A percentile compares a stretch with the other conserved stretches of the same genome.
phyloP scores from a whole-genome alignment of 179 eudicot species.

The Drosera spatulata region DNA sequence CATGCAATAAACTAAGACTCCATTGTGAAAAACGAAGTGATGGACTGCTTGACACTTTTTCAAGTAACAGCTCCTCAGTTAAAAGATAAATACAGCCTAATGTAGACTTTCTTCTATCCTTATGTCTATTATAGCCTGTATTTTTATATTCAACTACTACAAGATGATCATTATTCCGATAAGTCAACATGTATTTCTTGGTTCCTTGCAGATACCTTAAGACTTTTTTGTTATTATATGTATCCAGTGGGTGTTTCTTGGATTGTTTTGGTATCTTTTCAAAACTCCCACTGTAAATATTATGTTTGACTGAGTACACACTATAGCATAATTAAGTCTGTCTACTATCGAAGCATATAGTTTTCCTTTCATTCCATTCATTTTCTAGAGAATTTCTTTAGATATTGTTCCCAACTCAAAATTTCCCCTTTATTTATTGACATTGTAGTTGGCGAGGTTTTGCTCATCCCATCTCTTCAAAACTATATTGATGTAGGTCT shows the following conservation, averaged over 20 bases:
- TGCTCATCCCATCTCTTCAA: not conserved
- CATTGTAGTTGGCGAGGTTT: not conserved
- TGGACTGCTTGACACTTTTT: not conserved
- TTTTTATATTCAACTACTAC: not conserved
- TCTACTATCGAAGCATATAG: not conserved
- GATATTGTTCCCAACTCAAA: not conserved
- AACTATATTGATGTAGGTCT: not conserved
- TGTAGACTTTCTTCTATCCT: too few relatives aligned
- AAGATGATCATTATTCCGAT: not conserved
- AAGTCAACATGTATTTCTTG: not conserved
- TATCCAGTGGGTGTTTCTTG: not conserved
- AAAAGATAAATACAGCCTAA: too few relatives aligned
- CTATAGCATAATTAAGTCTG: not conserved
- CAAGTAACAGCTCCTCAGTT: too few relatives aligned
- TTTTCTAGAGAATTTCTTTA: not conserved
- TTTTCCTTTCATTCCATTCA: not conserved
- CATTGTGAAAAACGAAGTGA: not conserved
- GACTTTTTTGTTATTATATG: constrained; percentile 1
- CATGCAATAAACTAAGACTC: not conserved
- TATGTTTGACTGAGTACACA: not conserved
- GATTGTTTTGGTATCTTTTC: not conserved
- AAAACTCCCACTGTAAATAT: not conserved
- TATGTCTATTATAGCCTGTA: not conserved
- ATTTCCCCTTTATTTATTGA: not conserved
- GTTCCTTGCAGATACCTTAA: not conserved